Conservation (phyloP, 768 basidiomycete species). For the Leccinum barrowsii region DNA sequence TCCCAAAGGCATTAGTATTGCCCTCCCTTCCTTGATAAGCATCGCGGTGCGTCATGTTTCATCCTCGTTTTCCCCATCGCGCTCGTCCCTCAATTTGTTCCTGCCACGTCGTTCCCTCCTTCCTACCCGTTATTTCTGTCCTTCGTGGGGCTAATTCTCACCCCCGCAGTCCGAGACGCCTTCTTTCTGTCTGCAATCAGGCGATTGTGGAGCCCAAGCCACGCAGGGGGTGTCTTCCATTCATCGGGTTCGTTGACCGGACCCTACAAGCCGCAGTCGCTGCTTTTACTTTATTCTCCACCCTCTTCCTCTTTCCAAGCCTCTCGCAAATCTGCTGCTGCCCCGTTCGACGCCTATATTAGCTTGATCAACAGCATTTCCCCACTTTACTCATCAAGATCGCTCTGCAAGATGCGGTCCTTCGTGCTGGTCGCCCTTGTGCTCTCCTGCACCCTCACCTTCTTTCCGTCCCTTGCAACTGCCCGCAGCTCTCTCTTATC, state of each 20-base stretch:
- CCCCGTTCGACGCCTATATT: not conserved
- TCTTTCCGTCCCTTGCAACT: conserved; percentile 20
- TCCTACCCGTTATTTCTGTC: conserved; percentile 6
- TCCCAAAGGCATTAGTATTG: not conserved
- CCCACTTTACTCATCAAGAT: not conserved
- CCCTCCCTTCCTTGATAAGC: conserved; percentile 10
- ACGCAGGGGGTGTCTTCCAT: conserved; percentile 16
- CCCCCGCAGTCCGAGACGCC: conserved; percentile 8
- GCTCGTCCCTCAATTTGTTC: not conserved
- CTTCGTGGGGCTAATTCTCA: conserved; percentile 8
- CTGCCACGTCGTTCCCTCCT: not conserved
- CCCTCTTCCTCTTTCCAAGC: not conserved
- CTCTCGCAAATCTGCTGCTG: not conserved
- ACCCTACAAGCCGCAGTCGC: conserved; percentile 5
- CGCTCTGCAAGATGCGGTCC: conserved; percentile 22
- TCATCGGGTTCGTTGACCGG: conserved; percentile 23
- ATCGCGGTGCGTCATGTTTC: conserved; percentile 4
- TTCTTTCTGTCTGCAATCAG: not conserved
- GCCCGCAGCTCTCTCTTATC: conserved; percentile 34
- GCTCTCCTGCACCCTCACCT: conserved; percentile 28
- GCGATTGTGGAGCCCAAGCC: conserved; percentile 13
- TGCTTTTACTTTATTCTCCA: conserved; percentile 14
- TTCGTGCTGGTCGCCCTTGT: conserved; percentile 29
- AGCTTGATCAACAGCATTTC: not conserved
- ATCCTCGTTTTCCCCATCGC: not conserved